Evolutionary conservation across 208 protist genomes (phyloP).

Genomic region (Acanthamoeba royreba): DNA sequence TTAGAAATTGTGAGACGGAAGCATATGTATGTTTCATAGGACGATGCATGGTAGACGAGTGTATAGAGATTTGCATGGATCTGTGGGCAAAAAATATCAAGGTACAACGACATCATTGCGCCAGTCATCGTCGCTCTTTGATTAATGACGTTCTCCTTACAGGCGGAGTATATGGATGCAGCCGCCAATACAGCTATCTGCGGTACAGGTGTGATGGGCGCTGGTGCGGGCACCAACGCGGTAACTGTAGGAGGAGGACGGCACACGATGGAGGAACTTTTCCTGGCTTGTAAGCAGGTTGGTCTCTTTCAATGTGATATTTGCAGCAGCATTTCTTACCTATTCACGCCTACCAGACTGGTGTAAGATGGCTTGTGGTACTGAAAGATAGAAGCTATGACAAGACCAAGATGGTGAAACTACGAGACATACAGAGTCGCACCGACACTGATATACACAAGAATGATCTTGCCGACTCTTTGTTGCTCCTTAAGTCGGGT

Average conservation of each 20-base stretch:
- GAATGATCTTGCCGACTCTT: background rate
- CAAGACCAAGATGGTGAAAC: constrained; percentile 19
- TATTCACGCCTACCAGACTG: background rate
- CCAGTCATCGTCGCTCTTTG: background rate
- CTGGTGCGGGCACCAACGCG: background rate
- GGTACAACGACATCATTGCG: background rate
- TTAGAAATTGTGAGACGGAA: constrained; percentile 17
- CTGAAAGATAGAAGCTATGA: constrained; percentile 15
- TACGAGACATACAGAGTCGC: background rate
- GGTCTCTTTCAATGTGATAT: too few species aligned
- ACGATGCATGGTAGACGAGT: background rate
- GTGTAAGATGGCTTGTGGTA: constrained; percentile 18
- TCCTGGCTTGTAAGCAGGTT: background rate
- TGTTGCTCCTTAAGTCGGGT: background rate
- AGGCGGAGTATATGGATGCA: constrained; percentile 38
- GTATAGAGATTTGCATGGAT: constrained; percentile 7
- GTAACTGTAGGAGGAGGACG: background rate
- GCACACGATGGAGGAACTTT: background rate
- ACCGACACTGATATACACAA: background rate
- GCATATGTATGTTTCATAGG: background rate
- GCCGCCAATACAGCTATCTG: background rate
- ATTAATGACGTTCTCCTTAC: background rate
- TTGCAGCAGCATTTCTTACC: too few species aligned
- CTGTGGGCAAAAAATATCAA: constrained; percentile 40
- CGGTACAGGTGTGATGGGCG: background rate